Percentiles rank a stretch among this genome's conserved stretches.
These are phyloP conservation scores for Ophiostoma piceae DNA, from an alignment of 2,329 filamentous ascomycete genomes.

Conservation along the genomic window DNA sequence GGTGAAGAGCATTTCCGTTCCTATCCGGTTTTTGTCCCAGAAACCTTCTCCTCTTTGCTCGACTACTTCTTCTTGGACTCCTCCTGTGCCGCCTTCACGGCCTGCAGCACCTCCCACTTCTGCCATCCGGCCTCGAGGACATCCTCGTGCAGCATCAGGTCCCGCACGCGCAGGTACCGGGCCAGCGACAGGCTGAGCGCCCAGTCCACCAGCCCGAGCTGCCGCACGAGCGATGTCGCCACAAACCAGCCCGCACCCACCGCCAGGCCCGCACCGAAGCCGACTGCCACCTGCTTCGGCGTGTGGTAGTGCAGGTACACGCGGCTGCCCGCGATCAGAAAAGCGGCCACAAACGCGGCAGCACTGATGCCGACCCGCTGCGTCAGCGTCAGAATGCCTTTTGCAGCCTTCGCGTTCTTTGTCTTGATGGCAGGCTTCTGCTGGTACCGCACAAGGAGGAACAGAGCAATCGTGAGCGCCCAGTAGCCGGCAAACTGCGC, in stretches of 20 bases:
- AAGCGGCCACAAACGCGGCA: conserved; percentile 57
- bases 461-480: conserved; percentile 74
- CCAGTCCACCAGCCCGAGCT: conserved; percentile 66
- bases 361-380: conserved; percentile 54
- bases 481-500: conserved; percentile 94
- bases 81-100: conserved; percentile 35
- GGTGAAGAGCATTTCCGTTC: neutral
- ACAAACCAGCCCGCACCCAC: conserved; percentile 76
- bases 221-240: conserved; percentile 61
- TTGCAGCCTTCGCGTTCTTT: neutral
- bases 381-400: conserved; percentile 36
- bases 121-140: conserved; percentile 89
- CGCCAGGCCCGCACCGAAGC: conserved; percentile 62
- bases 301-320: conserved; percentile 95
- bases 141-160: conserved; percentile 83
- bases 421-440: neutral
- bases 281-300: conserved; percentile 76
- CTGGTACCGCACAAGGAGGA: conserved; percentile 67
- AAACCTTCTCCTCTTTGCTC: neutral
- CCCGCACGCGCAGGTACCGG: conserved; percentile 66
- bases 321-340: conserved; percentile 70
- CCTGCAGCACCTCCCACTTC: conserved; percentile 65
- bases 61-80: conserved; percentile 35
- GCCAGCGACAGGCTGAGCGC: conserved; percentile 60
- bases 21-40: neutral